Base-by-base conservation (phyloP, 768 basidiomycete genomes). In the Pleurotus tuoliensis region DNA sequence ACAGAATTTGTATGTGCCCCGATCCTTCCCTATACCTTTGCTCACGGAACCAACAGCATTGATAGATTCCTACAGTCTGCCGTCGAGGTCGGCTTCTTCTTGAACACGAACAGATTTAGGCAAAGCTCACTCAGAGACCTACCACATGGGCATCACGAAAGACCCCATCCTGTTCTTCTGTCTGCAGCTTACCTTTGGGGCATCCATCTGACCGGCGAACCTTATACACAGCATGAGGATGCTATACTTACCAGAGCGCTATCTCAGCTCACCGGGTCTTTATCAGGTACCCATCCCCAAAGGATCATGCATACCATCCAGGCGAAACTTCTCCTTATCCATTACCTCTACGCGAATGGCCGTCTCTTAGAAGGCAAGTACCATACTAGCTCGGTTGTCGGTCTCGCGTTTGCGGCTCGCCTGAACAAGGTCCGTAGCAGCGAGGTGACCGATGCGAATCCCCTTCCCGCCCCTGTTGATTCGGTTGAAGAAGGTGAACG, bases 21-120 rank as follows among this genome's bases (percentile, higher is more conserved):
- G 18, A 22, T 13, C 41, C 12, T 30, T 12, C 9, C 27, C 18
- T 47, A 20, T 41, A 30, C n/a, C 48, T 46, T 15, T 34, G 20
- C 9, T 38, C 41, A 53, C 55, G 64, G 22, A 62, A 46, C 18
- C 46, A 51, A 7, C 45, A 76, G 75, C 12, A 56, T 74, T 43
- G 65, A 70, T 43, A 61, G 40, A 2, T 81, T 89, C 63, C 62
- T 82, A 3, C 71, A 74, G n/a, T 72, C 80, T 59, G 73, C 77
- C 0, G 69, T 73, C 8, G 76, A 82, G 48, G 67, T 84, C 41
- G 83, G 82, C 0, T 80, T 88, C 56, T 88, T 87, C 66, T 72
- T 89, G 34, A 68, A 83, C 59, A 45, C 69, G 3, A 60, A 68
- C 4, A 77, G 82, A 3, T 82, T 88, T 56, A 71, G 73, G 4